A percentile compares a stretch with the other conserved stretches of the same genome.
phyloP scores from a whole-genome alignment of 1,139 yeast genomes.

The Magnusiomyces fungicola region DNA sequence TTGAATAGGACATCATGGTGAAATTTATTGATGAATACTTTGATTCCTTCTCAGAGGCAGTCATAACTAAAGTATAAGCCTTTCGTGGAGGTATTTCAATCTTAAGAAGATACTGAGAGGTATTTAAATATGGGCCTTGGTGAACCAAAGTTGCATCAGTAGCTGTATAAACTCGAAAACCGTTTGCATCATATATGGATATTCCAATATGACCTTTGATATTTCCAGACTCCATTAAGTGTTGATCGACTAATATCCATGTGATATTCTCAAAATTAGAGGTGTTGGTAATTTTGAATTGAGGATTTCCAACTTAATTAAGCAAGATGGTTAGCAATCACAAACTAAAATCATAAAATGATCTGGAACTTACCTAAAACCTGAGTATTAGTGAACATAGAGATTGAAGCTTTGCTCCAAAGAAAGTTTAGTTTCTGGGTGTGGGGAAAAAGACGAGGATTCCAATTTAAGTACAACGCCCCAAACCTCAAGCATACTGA shows the following conservation, averaged over 20 bases:
- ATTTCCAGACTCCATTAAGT: conserved; percentile 16
- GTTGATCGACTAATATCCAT: conserved; percentile 45
- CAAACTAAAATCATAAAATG: too few relatives aligned
- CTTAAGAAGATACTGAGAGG: conserved; percentile 25
- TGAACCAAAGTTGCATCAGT: conserved; percentile 18
- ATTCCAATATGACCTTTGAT: conserved; percentile 20
- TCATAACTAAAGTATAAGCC: conserved; percentile 23
- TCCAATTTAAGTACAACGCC: conserved; percentile 65
- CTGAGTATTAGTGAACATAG: conserved; percentile 2
- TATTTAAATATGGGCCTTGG: conserved; percentile 25
- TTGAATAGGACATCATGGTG: conserved; percentile 37
- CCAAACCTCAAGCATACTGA: conserved; percentile 43
- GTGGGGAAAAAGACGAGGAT: conserved; percentile 36
- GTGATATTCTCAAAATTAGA: conserved; percentile 31
- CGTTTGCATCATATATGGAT: conserved; percentile 20
- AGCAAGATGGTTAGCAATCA: conserved; percentile 8
- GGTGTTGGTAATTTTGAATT: conserved; percentile 40
- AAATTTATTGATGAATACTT: conserved; percentile 25
- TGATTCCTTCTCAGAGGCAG: conserved; percentile 30
- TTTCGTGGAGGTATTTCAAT: conserved; percentile 24
- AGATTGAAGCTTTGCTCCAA: conserved; percentile 19
- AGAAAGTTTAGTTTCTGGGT: conserved; percentile 34
- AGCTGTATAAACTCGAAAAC: conserved; percentile 17
- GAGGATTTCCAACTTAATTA: conserved; percentile 39
- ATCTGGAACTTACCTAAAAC: conserved; percentile 5